Base-by-base conservation (phyloP, 768 basidiomycete genomes). In the Leccinum olivaceopallidum region DNA sequence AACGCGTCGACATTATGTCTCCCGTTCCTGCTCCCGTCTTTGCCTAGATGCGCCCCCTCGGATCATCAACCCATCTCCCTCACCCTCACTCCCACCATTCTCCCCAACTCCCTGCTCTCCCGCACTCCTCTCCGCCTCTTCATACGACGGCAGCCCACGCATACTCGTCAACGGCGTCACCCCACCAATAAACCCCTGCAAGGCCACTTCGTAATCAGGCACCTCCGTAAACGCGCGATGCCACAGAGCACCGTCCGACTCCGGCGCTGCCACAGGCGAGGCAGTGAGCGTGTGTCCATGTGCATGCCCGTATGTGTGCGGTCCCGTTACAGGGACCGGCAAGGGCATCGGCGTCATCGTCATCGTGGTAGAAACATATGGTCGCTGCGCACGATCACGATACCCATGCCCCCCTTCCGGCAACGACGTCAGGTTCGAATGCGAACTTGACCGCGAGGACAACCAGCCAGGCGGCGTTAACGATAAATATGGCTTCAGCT, bases 171-270 rank as follows among this genome's bases (percentile, higher is more conserved):
- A 73, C 16, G 96, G 94, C 10, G 90, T 87, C n/a, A 95, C 88
- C 6, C 95, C 94, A 7, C 95, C 95, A 28, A 95, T 81, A 75
- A 95, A 96, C 6, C 94, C 95, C 14, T 89, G 79, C 62, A 88
- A 85, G 3, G 95, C 93, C 51, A 92, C 81, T 20, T 82, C 82
- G 73, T 98, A 98, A 65, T 91, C 86, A 2, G 96, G 96, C 18
- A 97, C 91, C 78, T 82, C 85, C 64, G 83, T 90, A 67, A 85
- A 87, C 52, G 85, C 84, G 22, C 86, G 81, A 63, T 85, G 84
- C 60, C 89, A 76, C 63, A 84, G 63, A 63, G 73, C 68, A 16
- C 71, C 70, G 58, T 71, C 73, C 20, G 69, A 65, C 63, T 69
- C 53, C 58, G 73, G 70, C 0, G 16, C 6, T 49, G 58, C 32